Evolutionary conservation across 2,329 filamentous ascomycete species (phyloP), one percentile per base, ranked within the genome.

Genomic region (Colletotrichum sp.): DNA sequence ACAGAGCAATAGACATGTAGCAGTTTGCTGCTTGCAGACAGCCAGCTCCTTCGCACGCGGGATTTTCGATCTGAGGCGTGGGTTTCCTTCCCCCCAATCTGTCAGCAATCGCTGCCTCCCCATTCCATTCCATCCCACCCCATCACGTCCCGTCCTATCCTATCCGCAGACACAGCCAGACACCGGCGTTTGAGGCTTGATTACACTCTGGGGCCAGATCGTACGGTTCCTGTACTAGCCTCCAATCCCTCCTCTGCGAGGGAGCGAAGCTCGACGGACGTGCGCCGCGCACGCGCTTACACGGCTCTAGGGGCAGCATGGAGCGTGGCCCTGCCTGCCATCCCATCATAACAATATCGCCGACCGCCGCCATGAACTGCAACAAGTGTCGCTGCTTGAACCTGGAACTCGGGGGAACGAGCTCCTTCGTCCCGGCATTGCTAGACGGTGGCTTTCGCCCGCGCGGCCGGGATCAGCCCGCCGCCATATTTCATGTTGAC

Each of bases 141-240:
- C 39, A 43, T 24, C 32, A 60, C 21, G 21, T 34, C 48, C 48
- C 24, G 9, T 26, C 48, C 28, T n/a, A 48, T 48, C 43, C 43
- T 52, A 21, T 14, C n/a, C 26, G 32, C 24, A 32, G 48, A 63
- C 61, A 39, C 7, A 36, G 59, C 39, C 18, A 13, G 32, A 59
- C 43, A 36, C 72, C 68, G 55, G 68, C 61, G 68, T 72, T 63
- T 75, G 39, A 67, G 68, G 63, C 68, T 57, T 67, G 68, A 43
- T 61, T 72, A n/a, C 66, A 13, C 52, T 52, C 30, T 32, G 36
- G 36, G 36, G 52, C 18, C 55, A 52, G 18, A 59, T 69, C 43
- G 64, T 74, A 59, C 39, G 52, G 24, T 75, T 59, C 59, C 36
- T 16, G 32, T 28, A 26, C 7, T 43, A 32, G 55, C 8, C 21